phyloP scores from a whole-genome alignment of 2,329 filamentous ascomycete species.

The Pseudogymnoascus sp. region DNA sequence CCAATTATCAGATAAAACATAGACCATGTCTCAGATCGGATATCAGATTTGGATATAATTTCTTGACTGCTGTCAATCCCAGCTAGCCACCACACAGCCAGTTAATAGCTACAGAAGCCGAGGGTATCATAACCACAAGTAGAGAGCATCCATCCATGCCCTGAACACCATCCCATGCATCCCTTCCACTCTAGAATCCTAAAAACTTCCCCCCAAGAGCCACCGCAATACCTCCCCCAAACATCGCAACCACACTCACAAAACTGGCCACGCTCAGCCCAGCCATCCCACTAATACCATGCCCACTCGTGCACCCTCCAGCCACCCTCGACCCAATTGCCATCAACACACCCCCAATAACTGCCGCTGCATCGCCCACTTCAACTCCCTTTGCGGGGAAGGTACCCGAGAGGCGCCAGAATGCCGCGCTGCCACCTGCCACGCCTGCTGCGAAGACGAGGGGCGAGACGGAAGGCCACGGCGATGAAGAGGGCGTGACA shows the following conservation, averaged over 20 bases:
- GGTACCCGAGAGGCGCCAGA: slow-evolving; percentile 29
- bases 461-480: slow-evolving; percentile 22
- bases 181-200: not conserved
- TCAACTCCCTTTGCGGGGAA: slow-evolving; percentile 21
- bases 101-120: not conserved
- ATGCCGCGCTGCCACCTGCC: slow-evolving; percentile 36
- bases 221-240: slow-evolving; percentile 40
- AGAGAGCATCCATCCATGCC: not conserved
- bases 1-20: not conserved
- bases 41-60: not conserved
- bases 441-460: slow-evolving; percentile 46
- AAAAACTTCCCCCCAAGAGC: slow-evolving; percentile 13
- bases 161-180: not conserved
- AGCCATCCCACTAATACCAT: slow-evolving; percentile 60
- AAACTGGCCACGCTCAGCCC: slow-evolving; percentile 53
- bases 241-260: slow-evolving; percentile 49
- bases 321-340: slow-evolving; percentile 52
- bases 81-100: not conserved
- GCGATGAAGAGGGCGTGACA: slow-evolving; percentile 22
- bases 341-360: slow-evolving; percentile 48
- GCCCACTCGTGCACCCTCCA: slow-evolving; percentile 59
- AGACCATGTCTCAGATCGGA: not conserved
- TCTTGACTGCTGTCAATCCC: not conserved
- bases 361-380: slow-evolving; percentile 33
- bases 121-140: not conserved